These are phyloP conservation scores for Plasmodium malariae DNA, from an alignment of 169 alveolate genomes.

Conservation along the genomic window DNA sequence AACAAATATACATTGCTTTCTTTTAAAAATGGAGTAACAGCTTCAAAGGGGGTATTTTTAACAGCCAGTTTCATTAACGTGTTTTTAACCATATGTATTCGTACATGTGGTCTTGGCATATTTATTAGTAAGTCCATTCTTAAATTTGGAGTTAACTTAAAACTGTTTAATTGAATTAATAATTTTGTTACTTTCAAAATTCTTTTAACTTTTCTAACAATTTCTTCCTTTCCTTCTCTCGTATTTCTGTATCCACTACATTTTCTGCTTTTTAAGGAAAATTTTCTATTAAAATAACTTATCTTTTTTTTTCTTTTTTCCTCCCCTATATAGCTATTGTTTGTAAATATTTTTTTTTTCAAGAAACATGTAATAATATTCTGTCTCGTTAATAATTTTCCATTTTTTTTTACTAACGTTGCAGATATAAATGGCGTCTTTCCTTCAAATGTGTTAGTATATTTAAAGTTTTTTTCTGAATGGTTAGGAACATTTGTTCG, in stretches of 20 bases:
- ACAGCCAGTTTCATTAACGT: constrained; percentile 66
- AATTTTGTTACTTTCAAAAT: constrained; percentile 74
- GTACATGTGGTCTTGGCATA: constrained; percentile 77
- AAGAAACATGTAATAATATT: neutral
- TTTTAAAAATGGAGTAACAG: constrained; percentile 51
- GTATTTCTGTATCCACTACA: constrained; percentile 73
- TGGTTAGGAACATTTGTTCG: neutral
- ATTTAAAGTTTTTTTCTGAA: constrained; percentile 1
- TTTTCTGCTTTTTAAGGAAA: constrained; percentile 53
- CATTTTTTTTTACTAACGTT: constrained; percentile 1
- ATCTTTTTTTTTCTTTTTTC: constrained; percentile 3
- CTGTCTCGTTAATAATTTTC: neutral
- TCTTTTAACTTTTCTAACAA: constrained; percentile 58
- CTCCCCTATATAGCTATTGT: neutral
- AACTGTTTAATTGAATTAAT: constrained; percentile 65
- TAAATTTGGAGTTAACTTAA: constrained; percentile 70
- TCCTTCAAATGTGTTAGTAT: neutral
- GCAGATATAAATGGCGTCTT: neutral
- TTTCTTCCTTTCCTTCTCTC: constrained; percentile 75
- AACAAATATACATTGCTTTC: constrained; percentile 68
- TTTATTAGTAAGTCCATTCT: constrained; percentile 71
- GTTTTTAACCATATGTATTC: constrained; percentile 76
- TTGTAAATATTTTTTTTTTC: neutral
- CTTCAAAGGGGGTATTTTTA: constrained; percentile 71
- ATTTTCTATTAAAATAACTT: neutral